Conservation (phyloP, 306 rosid genomes). For the Quercus parvula region DNA sequence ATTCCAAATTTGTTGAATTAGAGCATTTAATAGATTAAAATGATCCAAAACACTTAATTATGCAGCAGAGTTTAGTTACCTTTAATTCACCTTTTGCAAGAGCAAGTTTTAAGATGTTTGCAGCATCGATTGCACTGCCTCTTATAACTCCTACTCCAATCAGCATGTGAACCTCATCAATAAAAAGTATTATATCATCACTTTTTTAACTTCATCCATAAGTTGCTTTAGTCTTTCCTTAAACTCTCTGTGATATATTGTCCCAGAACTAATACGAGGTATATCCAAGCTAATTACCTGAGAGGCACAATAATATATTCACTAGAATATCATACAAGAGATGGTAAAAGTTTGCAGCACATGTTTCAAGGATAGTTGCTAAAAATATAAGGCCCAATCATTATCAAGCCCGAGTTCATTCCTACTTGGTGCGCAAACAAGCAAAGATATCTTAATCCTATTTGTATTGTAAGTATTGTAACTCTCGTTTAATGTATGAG, state of each 20-base stretch:
- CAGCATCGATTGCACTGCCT: conserved; percentile 86
- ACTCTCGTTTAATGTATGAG: too few species aligned
- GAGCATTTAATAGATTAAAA: too few species aligned
- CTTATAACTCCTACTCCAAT: conserved; percentile 97
- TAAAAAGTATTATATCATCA: conserved; percentile 88
- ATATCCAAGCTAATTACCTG: conserved; percentile 93
- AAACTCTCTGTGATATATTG: conserved; percentile 96
- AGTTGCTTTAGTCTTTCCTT: conserved; percentile 92
- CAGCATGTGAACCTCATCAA: conserved; percentile 87
- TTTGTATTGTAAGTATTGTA: too few species aligned
- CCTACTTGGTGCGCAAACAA: too few species aligned
- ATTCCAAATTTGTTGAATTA: too few species aligned
- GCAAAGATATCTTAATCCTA: too few species aligned
- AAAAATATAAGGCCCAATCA: too few species aligned
- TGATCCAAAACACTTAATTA: too few species aligned
- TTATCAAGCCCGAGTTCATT: too few species aligned
- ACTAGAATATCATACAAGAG: not conserved
- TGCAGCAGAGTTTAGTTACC: conserved; percentile 31
- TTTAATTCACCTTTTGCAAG: conserved; percentile 96
- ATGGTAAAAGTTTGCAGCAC: too few species aligned
- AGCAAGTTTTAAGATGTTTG: conserved; percentile 90
- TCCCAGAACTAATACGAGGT: conserved; percentile 94
- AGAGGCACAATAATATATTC: not conserved
- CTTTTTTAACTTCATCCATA: conserved; percentile 94
- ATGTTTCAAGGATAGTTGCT: too few species aligned